Percentiles rank a stretch among this genome's conserved stretches.
Conservation (phyloP, 2,329 filamentous ascomycete genomes). For the Periglandula ipomoeae region DNA sequence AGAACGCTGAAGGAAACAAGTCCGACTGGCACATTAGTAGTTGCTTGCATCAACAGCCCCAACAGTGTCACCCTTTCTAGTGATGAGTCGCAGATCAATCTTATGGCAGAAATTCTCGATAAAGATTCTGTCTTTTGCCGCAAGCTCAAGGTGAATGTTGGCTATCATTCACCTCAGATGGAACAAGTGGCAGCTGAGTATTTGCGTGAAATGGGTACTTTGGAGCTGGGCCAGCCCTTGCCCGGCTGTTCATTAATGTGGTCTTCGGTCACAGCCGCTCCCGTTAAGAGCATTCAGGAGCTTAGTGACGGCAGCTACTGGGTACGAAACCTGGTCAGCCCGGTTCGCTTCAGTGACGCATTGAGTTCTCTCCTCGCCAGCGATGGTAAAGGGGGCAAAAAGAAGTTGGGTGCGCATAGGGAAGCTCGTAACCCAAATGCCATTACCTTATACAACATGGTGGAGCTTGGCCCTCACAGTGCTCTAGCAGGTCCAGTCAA, state of each 20-base stretch:
- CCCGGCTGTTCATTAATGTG: too few species aligned
- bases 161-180: conserved; percentile 15
- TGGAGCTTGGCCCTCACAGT: conserved; percentile 3
- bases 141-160: conserved; percentile 12
- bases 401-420: too few species aligned
- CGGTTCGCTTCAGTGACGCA: background rate
- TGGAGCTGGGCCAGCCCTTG: too few species aligned
- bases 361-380: background rate
- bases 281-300: too few species aligned
- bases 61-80: conserved; percentile 19
- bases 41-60: conserved; percentile 18
- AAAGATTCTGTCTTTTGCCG: conserved; percentile 11
- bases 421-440: too few species aligned
- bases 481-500: background rate
- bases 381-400: background rate
- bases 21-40: conserved; percentile 8
- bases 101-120: conserved; percentile 10
- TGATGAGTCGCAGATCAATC: conserved; percentile 8
- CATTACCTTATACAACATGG: too few species aligned
- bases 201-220: too few species aligned
- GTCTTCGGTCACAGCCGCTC: too few species aligned
- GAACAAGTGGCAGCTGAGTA: too few species aligned
- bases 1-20: too few species aligned
- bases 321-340: background rate
- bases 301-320: background rate